Evolutionary conservation across 1,284 basidiomycete species (phyloP), one percentile per base, ranked within the genome.

Genomic region (Leccinum pachyderme): DNA sequence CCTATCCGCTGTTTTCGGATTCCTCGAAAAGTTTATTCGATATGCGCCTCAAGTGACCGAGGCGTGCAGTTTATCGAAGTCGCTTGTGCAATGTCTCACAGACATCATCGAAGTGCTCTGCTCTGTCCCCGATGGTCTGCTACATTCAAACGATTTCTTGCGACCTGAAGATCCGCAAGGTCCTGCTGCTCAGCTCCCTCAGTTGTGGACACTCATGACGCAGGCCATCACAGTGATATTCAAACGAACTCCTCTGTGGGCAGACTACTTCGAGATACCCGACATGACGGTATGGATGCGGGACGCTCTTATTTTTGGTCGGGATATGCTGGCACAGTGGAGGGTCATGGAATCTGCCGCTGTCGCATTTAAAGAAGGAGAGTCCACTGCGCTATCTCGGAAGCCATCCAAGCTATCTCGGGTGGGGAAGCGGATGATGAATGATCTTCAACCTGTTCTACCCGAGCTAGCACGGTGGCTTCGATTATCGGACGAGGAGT

Each of bases 251-350:
- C 86, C 88, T 0, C 68, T 76, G 22, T 98, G 95, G 95, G 83
- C 95, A 0, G 72, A 76, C 9, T 88, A 81, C 66, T 92, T 91
- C 68, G 86, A 90, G 56, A 85, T 84, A 63, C 81, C 86, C 29
- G 84, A 87, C 52, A 96, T 98, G 94, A 81, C 89, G 25, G 82
- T 87, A 47, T 98, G 95, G 95, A 97, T 98, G 95, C 84, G 94
- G 58, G 95, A 98, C 69, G 95, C 94, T 1, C 78, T 98, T 52
- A 94, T 97, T 54, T 94, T 96, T 67, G 92, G 89, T 13, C 77
- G 89, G 61, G 89, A 93, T 63, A 81, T 96, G 75, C 75, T 96
- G 28, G 86, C 85, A 4, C 86, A 93, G 62, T 83, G 93, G 68
- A 77, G 84, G 39, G 81, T 88, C 7, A 86, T 98, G 59, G 92